Conservation (phyloP, 805 yeast genomes). For the Wickerhamomyces ciferrii region DNA sequence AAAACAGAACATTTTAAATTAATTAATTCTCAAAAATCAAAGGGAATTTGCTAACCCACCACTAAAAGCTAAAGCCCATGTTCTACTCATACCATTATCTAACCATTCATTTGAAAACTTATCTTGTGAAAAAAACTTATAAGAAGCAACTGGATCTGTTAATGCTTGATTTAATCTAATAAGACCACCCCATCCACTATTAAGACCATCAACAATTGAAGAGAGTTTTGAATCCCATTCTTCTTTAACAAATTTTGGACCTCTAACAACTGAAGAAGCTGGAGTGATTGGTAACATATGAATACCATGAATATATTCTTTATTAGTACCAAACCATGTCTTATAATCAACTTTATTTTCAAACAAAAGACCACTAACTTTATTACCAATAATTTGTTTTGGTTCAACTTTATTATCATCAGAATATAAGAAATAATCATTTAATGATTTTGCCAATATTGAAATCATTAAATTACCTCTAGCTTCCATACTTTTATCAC, state of each 20-base stretch:
- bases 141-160: constrained; percentile 34
- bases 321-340: constrained; percentile 59
- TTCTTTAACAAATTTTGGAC: constrained; percentile 42
- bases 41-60: constrained; percentile 37
- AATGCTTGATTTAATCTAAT: constrained; percentile 33
- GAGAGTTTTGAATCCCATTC: constrained; percentile 55
- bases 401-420: constrained; percentile 49
- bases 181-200: constrained; percentile 66
- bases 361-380: constrained; percentile 63
- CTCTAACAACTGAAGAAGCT: constrained; percentile 49
- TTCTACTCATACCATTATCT: constrained; percentile 58
- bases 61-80: constrained; percentile 57
- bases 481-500: constrained; percentile 45
- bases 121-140: constrained; percentile 33
- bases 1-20: no score
- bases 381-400: constrained; percentile 43
- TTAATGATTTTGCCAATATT: constrained; percentile 49
- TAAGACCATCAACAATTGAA: constrained; percentile 32
- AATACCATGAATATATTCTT: constrained; percentile 69
- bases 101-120: constrained; percentile 33
- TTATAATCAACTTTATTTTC: constrained; percentile 72
- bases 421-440: constrained; percentile 45
- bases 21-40: no score
- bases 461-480: constrained; percentile 57
- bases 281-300: constrained; percentile 76